phyloP scores from a whole-genome alignment of 1,139 yeast genomes.

The Candida pseudoviswanathii region DNA sequence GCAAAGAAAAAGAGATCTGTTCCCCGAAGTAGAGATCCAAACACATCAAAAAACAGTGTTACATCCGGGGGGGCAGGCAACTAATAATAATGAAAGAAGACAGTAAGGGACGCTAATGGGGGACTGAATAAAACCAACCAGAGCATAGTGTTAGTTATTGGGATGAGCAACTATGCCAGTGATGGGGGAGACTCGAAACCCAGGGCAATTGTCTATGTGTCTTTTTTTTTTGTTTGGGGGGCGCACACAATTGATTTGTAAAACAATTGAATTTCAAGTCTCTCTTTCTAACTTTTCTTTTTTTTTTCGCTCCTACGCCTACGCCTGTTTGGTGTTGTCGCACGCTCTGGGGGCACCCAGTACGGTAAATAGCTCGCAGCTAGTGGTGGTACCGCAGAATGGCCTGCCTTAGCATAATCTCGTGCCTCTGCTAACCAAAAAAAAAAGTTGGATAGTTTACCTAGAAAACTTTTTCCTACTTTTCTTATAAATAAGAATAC shows the following conservation, averaged over 20 bases:
- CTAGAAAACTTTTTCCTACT: neutral
- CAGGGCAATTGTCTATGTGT: no score
- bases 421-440: neutral
- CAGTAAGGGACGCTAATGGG: no score
- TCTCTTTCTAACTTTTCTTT: neutral
- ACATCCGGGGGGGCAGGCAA: neutral
- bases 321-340: neutral
- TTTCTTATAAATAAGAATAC: neutral
- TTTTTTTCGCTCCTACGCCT: neutral
- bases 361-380: no score
- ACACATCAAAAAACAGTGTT: neutral
- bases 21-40: conserved; percentile 2
- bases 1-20: neutral
- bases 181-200: no score
- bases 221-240: neutral
- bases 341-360: neutral
- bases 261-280: conserved; percentile 2
- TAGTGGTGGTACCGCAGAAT: no score
- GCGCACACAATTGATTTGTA: conserved; percentile 4
- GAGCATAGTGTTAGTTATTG: no score
- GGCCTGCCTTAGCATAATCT: neutral
- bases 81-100: no score
- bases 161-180: no score
- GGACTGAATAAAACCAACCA: no score
- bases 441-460: neutral